These are phyloP conservation scores for Boletus bicolor DNA, from an alignment of 768 basidiomycete genomes.

Conservation along the genomic window DNA sequence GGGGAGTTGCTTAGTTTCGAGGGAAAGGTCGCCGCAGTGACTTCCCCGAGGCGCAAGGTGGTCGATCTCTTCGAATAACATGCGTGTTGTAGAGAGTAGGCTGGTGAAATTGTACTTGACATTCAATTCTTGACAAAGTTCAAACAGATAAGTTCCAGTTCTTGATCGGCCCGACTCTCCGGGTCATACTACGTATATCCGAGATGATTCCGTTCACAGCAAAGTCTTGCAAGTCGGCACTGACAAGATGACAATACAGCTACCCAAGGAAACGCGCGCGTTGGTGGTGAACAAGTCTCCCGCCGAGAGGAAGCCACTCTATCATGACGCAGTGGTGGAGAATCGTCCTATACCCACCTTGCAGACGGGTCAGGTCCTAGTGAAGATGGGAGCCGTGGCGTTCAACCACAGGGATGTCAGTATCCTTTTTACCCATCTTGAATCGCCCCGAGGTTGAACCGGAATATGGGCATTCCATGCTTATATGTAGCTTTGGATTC, in stretches of 20 bases:
- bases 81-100: background rate
- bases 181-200: background rate
- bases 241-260: conserved; percentile 1
- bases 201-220: background rate
- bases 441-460: background rate
- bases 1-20: conserved; percentile 42
- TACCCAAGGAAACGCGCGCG: conserved; percentile 46
- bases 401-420: conserved; percentile 78
- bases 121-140: background rate
- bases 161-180: background rate
- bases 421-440: background rate
- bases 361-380: conserved; percentile 56
- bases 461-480: background rate
- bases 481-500: conserved; percentile 62
- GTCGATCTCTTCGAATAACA: conserved; percentile 36
- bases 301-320: conserved; percentile 38
- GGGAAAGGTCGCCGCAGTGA: conserved; percentile 43
- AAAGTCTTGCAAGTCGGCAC: background rate
- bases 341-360: conserved; percentile 48
- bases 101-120: background rate
- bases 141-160: background rate
- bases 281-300: conserved; percentile 48
- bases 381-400: conserved; percentile 63
- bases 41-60: conserved; percentile 33
- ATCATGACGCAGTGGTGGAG: conserved; percentile 56